A percentile compares a stretch with the other conserved stretches of the same genome.
Evolutionary conservation across 2,329 filamentous ascomycete genomes (phyloP).

Genomic region (Penicillium sp.): DNA sequence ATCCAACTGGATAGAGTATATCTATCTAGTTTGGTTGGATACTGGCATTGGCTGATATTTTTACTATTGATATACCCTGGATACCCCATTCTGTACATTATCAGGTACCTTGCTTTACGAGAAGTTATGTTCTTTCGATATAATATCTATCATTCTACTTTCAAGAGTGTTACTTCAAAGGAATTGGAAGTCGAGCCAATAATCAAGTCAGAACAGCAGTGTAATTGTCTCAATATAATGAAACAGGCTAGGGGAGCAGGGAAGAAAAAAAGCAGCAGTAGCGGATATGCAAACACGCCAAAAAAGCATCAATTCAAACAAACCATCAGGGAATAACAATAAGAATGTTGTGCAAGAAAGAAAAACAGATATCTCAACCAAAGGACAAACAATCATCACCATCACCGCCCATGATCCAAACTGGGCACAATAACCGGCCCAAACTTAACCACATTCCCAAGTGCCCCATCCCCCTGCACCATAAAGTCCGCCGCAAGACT

Average conservation of each 20-base stretch:
- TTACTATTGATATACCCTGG: neutral
- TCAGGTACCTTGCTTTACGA: neutral
- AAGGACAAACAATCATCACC: neutral
- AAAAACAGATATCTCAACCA: neutral
- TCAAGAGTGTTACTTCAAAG: neutral
- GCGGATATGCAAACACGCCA: conserved; percentile 3
- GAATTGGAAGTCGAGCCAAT: neutral
- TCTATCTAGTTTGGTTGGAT: neutral
- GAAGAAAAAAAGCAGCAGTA: neutral
- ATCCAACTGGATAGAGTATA: conserved; percentile 28
- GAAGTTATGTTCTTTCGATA: neutral
- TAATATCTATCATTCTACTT: neutral
- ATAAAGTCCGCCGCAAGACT: conserved; percentile 95
- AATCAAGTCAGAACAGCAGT: neutral
- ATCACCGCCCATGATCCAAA: conserved; percentile 68
- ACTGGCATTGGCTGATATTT: neutral
- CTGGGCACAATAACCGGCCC: conserved; percentile 93
- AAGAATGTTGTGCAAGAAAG: conserved; percentile 7
- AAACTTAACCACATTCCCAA: conserved; percentile 85
- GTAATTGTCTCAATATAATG: neutral
- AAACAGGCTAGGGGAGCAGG: neutral
- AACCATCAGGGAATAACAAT: conserved; percentile 6
- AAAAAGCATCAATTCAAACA: neutral
- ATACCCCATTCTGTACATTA: neutral
- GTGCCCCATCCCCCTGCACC: conserved; percentile 85